These are phyloP conservation scores for Rhodotorula sp. DNA, from an alignment of 1,284 basidiomycete species.

Conservation along the genomic window DNA sequence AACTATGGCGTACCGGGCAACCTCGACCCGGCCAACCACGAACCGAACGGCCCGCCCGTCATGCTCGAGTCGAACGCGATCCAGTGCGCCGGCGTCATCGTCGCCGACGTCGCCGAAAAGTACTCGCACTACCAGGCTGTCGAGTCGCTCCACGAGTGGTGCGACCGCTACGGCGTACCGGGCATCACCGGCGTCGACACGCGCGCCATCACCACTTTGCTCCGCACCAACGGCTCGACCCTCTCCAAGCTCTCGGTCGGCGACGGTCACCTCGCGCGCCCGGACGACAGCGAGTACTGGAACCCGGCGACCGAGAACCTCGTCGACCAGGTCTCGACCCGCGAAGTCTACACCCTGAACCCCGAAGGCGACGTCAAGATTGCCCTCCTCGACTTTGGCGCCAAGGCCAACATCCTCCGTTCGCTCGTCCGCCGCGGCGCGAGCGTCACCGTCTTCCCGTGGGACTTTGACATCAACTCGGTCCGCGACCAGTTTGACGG, in stretches of 20 bases:
- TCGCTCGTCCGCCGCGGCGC: slow-evolving; percentile 86
- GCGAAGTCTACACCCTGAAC: slow-evolving; percentile 80
- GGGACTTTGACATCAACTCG: slow-evolving; percentile 93
- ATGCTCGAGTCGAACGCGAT: slow-evolving; percentile 84
- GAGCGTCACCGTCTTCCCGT: slow-evolving; percentile 90
- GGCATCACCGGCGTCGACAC: slow-evolving; percentile 97
- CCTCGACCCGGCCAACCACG: slow-evolving; percentile 46
- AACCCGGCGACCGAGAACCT: slow-evolving; percentile 90
- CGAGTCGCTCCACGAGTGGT: slow-evolving; percentile 92
- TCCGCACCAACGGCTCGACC: slow-evolving; percentile 96
- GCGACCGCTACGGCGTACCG: slow-evolving; percentile 81
- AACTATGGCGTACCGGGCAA: slow-evolving; percentile 97
- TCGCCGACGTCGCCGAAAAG: slow-evolving; percentile 89
- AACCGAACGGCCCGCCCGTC: slow-evolving; percentile 70
- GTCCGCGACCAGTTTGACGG: slow-evolving; percentile 90
- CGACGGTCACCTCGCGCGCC: slow-evolving; percentile 61
- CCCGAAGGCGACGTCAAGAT: slow-evolving; percentile 82
- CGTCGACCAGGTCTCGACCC: slow-evolving; percentile 87
- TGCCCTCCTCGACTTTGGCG: slow-evolving; percentile 94
- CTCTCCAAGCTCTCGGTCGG: slow-evolving; percentile 88
- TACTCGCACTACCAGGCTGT: slow-evolving; percentile 93
- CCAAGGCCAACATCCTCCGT: slow-evolving; percentile 94
- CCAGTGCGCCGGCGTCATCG: slow-evolving; percentile 89
- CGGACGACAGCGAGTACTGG: slow-evolving; percentile 72
- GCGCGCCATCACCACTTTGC: slow-evolving; percentile 86